Conservation (phyloP, 805 yeast genomes). For the Hemisphaericaspora nanyangensis region DNA sequence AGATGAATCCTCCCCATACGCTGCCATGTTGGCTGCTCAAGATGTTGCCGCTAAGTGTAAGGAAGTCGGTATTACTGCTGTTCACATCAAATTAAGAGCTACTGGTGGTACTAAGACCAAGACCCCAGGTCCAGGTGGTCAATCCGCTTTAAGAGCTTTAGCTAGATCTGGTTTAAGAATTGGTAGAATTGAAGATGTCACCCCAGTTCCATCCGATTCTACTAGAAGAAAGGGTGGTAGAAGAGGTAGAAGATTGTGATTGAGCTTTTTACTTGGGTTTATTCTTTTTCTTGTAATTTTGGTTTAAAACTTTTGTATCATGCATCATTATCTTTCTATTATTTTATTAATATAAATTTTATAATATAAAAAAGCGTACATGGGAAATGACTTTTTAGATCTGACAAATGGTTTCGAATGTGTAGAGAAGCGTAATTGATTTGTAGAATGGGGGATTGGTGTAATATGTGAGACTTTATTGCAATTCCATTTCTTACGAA, state of each 20-base stretch:
- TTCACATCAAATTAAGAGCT: conserved; percentile 99
- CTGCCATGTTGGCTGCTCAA: conserved; percentile 99
- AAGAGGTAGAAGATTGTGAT: conserved; percentile 99
- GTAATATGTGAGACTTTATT: too few relatives aligned
- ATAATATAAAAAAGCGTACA: not conserved
- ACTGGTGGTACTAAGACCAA: conserved; percentile 99
- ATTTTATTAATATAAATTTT: too few relatives aligned
- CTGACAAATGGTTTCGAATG: too few relatives aligned
- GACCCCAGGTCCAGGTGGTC: conserved; percentile 99
- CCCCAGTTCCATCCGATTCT: conserved; percentile 99
- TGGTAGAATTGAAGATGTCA: conserved; percentile 99
- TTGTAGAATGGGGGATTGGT: too few relatives aligned
- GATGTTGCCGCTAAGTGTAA: conserved; percentile 98
- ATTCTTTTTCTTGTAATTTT: not conserved
- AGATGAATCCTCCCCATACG: conserved; percentile 99
- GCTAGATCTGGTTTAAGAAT: conserved; percentile 99
- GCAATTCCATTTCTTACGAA: too few relatives aligned
- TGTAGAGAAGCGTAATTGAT: too few relatives aligned
- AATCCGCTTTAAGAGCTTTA: conserved; percentile 97
- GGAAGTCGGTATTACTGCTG: conserved; percentile 99
- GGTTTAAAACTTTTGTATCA: not conserved
- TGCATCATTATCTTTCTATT: not conserved
- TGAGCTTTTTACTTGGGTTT: conserved; percentile 6
- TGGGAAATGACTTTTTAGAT: too few relatives aligned
- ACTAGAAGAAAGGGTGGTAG: conserved; percentile 99